These are phyloP conservation scores for Lasiodiplodia theobromae DNA, from an alignment of 2,329 filamentous ascomycete genomes.

Conservation along the genomic window DNA sequence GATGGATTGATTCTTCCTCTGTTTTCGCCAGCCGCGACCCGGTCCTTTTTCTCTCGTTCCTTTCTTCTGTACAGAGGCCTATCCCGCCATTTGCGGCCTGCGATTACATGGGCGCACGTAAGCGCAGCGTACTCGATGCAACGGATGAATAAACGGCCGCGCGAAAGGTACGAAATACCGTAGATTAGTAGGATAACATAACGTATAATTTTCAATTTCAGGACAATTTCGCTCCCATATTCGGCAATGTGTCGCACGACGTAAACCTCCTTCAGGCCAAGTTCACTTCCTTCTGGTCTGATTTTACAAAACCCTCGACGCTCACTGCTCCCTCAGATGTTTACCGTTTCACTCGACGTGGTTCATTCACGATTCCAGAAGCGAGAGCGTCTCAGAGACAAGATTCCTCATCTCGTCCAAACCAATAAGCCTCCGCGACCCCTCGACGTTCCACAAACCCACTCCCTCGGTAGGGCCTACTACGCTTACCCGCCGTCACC, in stretches of 20 bases:
- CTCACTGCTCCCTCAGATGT: neutral
- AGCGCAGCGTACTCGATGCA: neutral
- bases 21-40: neutral
- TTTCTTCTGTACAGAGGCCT: constrained; percentile 15
- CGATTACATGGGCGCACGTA: neutral
- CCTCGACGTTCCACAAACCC: constrained; percentile 5
- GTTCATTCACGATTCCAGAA: too few species aligned
- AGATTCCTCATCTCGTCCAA: neutral
- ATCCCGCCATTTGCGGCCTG: neutral
- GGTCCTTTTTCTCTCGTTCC: neutral
- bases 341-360: neutral
- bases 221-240: neutral
- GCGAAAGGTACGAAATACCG: constrained; percentile 1
- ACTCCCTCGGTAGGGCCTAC: neutral
- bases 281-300: too few species aligned
- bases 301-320: neutral
- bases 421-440: neutral
- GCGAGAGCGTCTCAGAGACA: neutral
- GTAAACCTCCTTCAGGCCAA: neutral
- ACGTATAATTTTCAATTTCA: constrained; percentile 15
- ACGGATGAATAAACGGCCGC: neutral
- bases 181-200: constrained; percentile 21
- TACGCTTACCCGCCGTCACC: neutral
- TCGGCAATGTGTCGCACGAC: neutral
- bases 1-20: neutral